Percentiles rank a stretch among this genome's conserved stretches.
Conservation (phyloP, 2,329 filamentous ascomycete genomes). For the Colletotrichum zoysiae region DNA sequence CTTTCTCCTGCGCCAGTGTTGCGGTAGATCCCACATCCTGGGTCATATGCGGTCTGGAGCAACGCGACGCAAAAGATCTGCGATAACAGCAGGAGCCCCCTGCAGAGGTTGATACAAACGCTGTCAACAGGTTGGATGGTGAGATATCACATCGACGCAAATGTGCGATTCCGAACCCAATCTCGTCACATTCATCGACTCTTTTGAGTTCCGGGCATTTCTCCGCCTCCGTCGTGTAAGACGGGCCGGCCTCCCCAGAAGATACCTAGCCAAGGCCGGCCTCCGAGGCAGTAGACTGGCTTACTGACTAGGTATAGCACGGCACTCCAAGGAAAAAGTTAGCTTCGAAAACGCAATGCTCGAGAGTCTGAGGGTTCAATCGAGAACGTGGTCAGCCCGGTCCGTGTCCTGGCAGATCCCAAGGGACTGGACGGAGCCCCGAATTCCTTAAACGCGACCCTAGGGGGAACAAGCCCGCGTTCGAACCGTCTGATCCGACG, state of each 20-base stretch:
- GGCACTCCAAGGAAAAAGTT: background rate
- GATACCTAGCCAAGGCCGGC: background rate
- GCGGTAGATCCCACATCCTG: background rate
- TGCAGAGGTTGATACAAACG: background rate
- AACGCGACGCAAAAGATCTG: background rate
- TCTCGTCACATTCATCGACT: background rate
- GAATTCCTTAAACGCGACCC: background rate
- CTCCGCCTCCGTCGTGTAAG: background rate
- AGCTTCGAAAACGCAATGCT: background rate
- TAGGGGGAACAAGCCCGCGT: background rate
- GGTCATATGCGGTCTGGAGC: background rate
- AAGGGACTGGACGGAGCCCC: slow-evolving; percentile 8
- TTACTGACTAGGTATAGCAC: background rate
- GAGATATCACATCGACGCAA: no score
- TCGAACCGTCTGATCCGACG: slow-evolving; percentile 1
- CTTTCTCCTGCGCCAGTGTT: background rate
- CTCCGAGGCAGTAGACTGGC: background rate
- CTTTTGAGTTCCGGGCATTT: background rate
- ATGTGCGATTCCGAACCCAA: no score
- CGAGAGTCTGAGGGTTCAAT: background rate
- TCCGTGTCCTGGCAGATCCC: slow-evolving; percentile 3
- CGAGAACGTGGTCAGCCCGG: background rate
- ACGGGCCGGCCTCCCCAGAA: no score
- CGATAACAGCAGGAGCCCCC: background rate
- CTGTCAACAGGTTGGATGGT: background rate